These are phyloP conservation scores for Dictyostelium intermedium DNA, from an alignment of 78 protist species.

Conservation along the genomic window DNA sequence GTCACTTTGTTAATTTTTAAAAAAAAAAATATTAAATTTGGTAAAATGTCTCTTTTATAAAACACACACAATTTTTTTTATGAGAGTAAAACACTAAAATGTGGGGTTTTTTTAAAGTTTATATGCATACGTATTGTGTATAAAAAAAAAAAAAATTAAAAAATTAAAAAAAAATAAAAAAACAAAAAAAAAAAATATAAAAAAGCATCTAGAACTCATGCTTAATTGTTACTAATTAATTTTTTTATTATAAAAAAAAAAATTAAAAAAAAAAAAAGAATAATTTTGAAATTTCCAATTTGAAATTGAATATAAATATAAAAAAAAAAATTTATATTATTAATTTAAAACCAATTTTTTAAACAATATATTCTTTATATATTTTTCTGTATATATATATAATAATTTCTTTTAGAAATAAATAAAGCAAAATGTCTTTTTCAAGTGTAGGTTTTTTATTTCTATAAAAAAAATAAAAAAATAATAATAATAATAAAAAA, in stretches of 20 bases:
- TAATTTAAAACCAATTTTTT: neutral
- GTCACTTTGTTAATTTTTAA: too few relatives aligned
- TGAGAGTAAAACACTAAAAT: neutral
- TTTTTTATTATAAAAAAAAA: neutral
- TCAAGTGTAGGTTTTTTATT: neutral
- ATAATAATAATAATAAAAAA: too few relatives aligned
- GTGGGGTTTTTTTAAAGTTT: neutral
- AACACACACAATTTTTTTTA: neutral
- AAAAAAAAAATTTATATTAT: too few relatives aligned
- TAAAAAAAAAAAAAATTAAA: neutral
- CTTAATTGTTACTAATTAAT: neutral
- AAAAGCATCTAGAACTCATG: neutral
- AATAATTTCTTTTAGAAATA: neutral
- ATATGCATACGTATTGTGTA: neutral
- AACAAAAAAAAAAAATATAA: neutral
- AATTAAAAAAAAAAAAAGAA: neutral
- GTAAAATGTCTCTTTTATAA: neutral
- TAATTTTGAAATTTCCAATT: constrained; percentile 1
- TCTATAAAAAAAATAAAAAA: too few relatives aligned
- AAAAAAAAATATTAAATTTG: neutral
- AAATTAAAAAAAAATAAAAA: neutral
- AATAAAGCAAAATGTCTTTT: neutral
- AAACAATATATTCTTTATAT: neutral
- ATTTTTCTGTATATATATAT: neutral
- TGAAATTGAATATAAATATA: neutral